Conservation (phyloP, 305 asterid genomes). For the Solanum hybrid region DNA sequence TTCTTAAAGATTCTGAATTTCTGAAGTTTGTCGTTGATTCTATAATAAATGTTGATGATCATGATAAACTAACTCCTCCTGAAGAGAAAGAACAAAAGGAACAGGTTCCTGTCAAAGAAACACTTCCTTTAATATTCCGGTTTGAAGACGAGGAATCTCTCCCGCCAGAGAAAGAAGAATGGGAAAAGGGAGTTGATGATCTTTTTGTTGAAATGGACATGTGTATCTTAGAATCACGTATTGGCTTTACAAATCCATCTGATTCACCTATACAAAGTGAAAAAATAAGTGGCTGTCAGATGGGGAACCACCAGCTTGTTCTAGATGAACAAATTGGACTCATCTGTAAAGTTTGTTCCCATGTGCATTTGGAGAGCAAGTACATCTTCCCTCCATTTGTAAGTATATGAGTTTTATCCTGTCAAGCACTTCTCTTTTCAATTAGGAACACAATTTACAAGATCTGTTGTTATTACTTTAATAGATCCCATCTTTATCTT, state of each 20-base stretch:
- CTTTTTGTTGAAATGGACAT: conserved; percentile 26
- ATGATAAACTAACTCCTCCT: conserved; percentile 3
- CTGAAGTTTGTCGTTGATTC: conserved; percentile 32
- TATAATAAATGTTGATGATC: conserved; percentile 12
- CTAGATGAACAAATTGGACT: conserved; percentile 63
- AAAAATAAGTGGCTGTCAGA: conserved; percentile 22
- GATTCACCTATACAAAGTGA: conserved; percentile 20
- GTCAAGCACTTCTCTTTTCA: neutral
- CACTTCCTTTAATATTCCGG: conserved; percentile 37
- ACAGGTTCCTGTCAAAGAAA: neutral
- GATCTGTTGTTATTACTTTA: neutral
- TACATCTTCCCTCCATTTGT: conserved; percentile 59
- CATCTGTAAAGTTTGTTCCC: conserved; percentile 37
- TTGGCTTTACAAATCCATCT: conserved; percentile 10
- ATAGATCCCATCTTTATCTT: neutral
- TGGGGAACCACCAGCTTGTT: conserved; percentile 39
- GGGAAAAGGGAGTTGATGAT: conserved; percentile 16
- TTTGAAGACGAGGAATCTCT: conserved; percentile 19
- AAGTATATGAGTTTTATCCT: conserved; percentile 17
- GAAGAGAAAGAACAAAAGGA: conserved; percentile 5
- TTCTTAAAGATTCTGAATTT: conserved; percentile 14
- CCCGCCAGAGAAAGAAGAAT: conserved; percentile 18
- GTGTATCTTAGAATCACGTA: neutral
- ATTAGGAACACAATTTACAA: neutral
- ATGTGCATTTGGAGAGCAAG: conserved; percentile 42